Evolutionary conservation across 495 filamentous ascomycete genomes (phyloP).

Genomic region (Apiosordaria backusii): DNA sequence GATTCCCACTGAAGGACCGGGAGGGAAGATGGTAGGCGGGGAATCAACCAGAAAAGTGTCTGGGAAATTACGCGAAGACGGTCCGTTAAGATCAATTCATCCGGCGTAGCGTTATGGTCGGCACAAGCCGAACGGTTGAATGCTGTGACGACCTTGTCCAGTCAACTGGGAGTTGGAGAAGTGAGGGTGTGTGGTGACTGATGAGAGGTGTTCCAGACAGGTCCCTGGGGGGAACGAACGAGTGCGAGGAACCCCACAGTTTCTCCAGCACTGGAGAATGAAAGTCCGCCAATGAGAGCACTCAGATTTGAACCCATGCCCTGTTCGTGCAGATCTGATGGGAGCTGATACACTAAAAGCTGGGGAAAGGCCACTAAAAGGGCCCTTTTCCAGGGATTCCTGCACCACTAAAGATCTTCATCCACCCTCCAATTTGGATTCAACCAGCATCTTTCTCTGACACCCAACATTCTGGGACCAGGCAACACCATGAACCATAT

Average conservation of each 20-base stretch:
- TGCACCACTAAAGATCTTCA: background rate
- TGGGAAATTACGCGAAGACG: background rate
- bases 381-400: background rate
- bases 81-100: constrained; percentile 3
- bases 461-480: background rate
- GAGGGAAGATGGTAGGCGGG: background rate
- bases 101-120: background rate
- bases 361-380: background rate
- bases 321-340: constrained; percentile 14
- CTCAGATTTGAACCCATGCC: background rate
- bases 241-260: constrained; percentile 20
- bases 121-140: constrained; percentile 1
- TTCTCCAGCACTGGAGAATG: constrained; percentile 27
- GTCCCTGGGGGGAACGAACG: background rate
- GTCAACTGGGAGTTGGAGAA: constrained; percentile 1
- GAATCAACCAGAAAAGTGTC: background rate
- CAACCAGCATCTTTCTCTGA: background rate
- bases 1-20: background rate
- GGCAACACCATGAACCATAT: background rate
- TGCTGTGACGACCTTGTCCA: background rate
- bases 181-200: background rate
- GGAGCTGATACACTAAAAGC: background rate
- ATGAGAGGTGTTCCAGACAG: background rate
- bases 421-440: background rate
- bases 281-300: constrained; percentile 27